phyloP scores from a whole-genome alignment of 345 rosid genomes.

The Fremontodendron californicum region DNA sequence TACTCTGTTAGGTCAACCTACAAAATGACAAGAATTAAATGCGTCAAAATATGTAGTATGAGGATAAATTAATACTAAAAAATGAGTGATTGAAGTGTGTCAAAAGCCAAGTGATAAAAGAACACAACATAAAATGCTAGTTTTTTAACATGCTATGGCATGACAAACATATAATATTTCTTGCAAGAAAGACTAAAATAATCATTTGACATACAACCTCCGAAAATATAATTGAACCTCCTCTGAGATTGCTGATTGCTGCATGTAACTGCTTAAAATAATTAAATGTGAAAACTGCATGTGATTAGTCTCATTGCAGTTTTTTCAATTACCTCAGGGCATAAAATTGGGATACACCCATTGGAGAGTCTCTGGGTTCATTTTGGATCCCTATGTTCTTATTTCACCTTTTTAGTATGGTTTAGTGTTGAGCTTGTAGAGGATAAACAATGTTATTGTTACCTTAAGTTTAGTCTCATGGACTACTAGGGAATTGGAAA shows the following conservation, averaged over 20 bases:
- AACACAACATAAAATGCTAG: background rate
- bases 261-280: background rate
- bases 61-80: background rate
- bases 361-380: background rate
- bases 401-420: background rate
- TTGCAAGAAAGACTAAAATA: background rate
- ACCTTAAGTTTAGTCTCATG: constrained; percentile 97
- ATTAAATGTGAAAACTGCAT: background rate
- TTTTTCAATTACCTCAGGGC: background rate
- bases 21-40: constrained; percentile 19
- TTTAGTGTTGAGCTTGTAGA: background rate
- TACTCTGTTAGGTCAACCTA: constrained; percentile 98
- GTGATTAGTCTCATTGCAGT: background rate
- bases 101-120: background rate
- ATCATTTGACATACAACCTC: background rate
- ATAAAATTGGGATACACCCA: background rate
- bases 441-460: constrained; percentile 11
- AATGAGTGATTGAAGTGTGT: background rate
- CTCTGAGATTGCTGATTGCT: background rate
- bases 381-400: background rate
- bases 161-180: background rate
- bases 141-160: background rate
- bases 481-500: constrained; percentile 67
- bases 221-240: background rate
- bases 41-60: background rate